phyloP scores from a whole-genome alignment of 208 protist species.

The Acanthamoeba lenticulata region DNA sequence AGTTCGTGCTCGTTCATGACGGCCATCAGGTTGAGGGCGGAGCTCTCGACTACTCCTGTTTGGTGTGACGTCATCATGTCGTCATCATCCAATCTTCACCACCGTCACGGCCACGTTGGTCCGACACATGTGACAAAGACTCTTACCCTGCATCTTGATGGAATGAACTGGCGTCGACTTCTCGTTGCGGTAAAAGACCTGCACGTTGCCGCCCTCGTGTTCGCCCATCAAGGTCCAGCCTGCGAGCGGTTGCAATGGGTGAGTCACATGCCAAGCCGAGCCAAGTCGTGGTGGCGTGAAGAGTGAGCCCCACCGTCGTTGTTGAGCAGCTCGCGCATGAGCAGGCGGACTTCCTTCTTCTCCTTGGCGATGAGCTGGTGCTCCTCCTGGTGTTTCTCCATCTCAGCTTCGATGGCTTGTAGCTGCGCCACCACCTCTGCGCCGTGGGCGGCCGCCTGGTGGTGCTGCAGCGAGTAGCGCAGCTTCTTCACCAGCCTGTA shows the following conservation, averaged over 20 bases:
- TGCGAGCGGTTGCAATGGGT: neutral
- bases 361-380: neutral
- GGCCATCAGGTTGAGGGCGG: constrained; percentile 15
- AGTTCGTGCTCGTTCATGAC: constrained; percentile 49
- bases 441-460: neutral
- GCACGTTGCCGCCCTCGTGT: constrained; percentile 15
- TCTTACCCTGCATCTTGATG: constrained; percentile 49
- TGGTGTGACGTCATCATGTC: too few relatives aligned
- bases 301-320: neutral
- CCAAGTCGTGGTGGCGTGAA: neutral
- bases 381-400: neutral
- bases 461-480: neutral
- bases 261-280: too few relatives aligned
- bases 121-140: neutral
- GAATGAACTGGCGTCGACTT: constrained; percentile 46
- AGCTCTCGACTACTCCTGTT: neutral
- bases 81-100: too few relatives aligned
- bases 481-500: neutral
- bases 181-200: constrained; percentile 20
- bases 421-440: neutral
- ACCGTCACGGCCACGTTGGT: neutral
- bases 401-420: neutral
- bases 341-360: neutral
- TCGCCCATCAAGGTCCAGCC: constrained; percentile 14
- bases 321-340: constrained; percentile 24